Conservation (phyloP, 2,329 filamentous ascomycete species). For the Lasiodiplodia sp. region DNA sequence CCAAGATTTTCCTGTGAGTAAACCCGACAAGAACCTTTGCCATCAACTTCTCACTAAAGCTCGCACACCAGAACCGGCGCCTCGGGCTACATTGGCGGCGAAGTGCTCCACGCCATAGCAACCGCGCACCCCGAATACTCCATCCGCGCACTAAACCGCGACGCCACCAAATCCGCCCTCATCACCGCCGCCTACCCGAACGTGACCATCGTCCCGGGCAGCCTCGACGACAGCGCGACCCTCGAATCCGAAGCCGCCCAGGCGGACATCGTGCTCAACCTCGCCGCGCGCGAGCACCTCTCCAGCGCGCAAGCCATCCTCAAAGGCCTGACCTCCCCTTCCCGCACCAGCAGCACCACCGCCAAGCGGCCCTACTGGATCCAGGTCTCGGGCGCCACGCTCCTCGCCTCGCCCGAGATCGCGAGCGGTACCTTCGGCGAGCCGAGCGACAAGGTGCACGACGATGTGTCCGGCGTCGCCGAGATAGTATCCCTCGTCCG, state of each 20-base stretch:
- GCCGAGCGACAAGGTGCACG: constrained; percentile 58
- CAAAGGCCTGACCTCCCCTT: constrained; percentile 54
- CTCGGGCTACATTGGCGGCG: constrained; percentile 28
- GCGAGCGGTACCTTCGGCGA: constrained; percentile 51
- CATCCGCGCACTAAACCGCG: constrained; percentile 13
- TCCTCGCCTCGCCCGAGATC: constrained; percentile 53
- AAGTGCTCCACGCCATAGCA: constrained; percentile 6
- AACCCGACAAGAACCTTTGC: not conserved
- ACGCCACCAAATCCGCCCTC: not conserved
- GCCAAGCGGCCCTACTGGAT: constrained; percentile 54
- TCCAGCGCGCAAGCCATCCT: constrained; percentile 54
- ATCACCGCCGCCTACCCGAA: constrained; percentile 4
- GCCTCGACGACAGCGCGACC: not conserved
- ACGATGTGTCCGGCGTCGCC: constrained; percentile 65
- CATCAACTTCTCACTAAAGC: not conserved
- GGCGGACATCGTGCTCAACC: constrained; percentile 38
- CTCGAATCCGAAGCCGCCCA: not conserved
- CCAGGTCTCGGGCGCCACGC: constrained; percentile 63
- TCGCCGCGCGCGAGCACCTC: constrained; percentile 40
- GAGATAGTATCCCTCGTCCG: constrained; percentile 65
- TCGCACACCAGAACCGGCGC: constrained; percentile 7
- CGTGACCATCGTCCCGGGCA: constrained; percentile 5
- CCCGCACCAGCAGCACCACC: constrained; percentile 23
- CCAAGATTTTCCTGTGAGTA: constrained; percentile 2
- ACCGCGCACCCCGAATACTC: constrained; percentile 17